phyloP scores from a whole-genome alignment of 108 stramenopile species.

The Seminavis robusta region DNA sequence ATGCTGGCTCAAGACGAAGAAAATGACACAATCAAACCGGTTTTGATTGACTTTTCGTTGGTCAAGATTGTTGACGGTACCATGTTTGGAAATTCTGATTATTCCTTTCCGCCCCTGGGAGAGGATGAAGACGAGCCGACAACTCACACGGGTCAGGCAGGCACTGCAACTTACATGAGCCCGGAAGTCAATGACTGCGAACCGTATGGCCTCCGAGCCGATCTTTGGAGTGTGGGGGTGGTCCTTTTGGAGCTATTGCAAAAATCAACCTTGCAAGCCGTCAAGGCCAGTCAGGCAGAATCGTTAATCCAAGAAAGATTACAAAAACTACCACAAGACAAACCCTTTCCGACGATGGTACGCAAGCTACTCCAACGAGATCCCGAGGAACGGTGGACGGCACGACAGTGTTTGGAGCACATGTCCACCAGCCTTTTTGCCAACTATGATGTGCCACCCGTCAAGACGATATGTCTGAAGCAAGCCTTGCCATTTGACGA shows the following conservation, averaged over 20 bases:
- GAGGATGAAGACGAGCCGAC: constrained; percentile 21
- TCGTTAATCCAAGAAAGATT: constrained; percentile 45
- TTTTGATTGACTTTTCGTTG: constrained; percentile 81
- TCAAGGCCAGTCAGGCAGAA: constrained; percentile 62
- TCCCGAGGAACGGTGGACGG: constrained; percentile 53
- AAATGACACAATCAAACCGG: constrained; percentile 37
- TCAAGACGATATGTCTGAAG: constrained; percentile 17
- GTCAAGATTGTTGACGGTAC: constrained; percentile 53
- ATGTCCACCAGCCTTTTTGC: constrained; percentile 65
- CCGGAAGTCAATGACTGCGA: constrained; percentile 67
- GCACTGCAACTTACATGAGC: constrained; percentile 69
- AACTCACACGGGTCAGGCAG: constrained; percentile 69
- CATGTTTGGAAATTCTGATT: neutral
- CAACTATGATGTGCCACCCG: constrained; percentile 47
- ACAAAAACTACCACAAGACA: constrained; percentile 47
- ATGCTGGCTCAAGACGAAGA: constrained; percentile 53
- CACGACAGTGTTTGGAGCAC: constrained; percentile 58
- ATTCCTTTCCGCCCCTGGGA: neutral
- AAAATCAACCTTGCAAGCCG: constrained; percentile 40
- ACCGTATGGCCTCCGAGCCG: constrained; percentile 65
- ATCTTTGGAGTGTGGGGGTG: constrained; percentile 84
- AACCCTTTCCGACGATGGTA: constrained; percentile 69
- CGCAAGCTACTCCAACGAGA: constrained; percentile 60
- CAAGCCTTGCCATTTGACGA: constrained; percentile 34
- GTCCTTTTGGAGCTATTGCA: constrained; percentile 70